phyloP scores from a whole-genome alignment of 257 asterid species.

The Solanum medicagineum region DNA sequence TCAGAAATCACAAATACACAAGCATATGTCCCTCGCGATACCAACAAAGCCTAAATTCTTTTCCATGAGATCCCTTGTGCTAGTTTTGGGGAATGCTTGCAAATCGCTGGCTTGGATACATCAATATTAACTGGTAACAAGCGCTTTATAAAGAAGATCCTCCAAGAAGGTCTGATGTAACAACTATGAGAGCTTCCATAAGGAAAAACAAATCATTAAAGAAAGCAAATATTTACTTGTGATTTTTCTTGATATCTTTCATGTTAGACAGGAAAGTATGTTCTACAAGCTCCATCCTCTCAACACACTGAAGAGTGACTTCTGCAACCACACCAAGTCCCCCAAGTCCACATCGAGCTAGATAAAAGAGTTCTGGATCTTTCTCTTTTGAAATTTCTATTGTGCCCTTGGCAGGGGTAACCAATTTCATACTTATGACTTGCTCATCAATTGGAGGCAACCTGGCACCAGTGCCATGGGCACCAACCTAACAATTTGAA shows the following conservation, averaged over 20 bases:
- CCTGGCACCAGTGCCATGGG: slow-evolving; percentile 95
- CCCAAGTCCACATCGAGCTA: slow-evolving; percentile 98
- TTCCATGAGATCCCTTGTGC: background rate
- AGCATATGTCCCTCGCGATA: background rate
- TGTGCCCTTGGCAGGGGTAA: slow-evolving; percentile 84
- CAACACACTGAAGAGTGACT: slow-evolving; percentile 91
- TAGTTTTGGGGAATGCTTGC: background rate
- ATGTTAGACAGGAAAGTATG: slow-evolving; percentile 69
- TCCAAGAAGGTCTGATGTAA: background rate
- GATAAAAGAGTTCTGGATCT: slow-evolving; percentile 78
- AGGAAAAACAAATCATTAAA: background rate
- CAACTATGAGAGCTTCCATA: background rate
- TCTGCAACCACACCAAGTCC: slow-evolving; percentile 98
- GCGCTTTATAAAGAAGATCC: background rate
- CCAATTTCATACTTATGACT: slow-evolving; percentile 87
- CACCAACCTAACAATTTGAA: slow-evolving; percentile 63
- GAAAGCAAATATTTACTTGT: slow-evolving; percentile 45
- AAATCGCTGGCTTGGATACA: background rate
- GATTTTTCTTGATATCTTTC: slow-evolving; percentile 78
- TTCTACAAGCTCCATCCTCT: slow-evolving; percentile 86
- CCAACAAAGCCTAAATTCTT: background rate
- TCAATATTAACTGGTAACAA: background rate
- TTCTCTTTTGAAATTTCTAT: slow-evolving; percentile 79
- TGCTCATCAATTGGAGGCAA: slow-evolving; percentile 96
- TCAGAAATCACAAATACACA: background rate